These are phyloP conservation scores for Penicillium bialowiezense DNA, from an alignment of 495 filamentous ascomycete species.

Conservation along the genomic window DNA sequence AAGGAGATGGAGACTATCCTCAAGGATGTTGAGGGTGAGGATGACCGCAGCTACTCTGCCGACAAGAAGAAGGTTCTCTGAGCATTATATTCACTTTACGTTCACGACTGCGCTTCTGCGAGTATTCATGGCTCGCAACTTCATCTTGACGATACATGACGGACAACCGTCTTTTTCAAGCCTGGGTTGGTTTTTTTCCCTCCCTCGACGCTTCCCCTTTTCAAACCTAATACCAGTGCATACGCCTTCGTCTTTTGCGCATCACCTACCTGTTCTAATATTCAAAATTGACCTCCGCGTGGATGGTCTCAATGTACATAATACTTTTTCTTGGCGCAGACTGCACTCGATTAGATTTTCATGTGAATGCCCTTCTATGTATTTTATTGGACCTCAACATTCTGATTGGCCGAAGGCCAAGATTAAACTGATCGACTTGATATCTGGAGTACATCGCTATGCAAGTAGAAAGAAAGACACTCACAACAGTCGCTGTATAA, in stretches of 20 bases:
- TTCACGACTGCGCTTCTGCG: not conserved
- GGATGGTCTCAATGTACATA: conserved; percentile 8
- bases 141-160: not conserved
- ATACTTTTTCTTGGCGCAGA: not conserved
- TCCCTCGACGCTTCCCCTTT: not conserved
- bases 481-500: conserved; percentile 12
- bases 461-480: not conserved
- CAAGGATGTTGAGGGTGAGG: conserved; percentile 80
- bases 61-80: conserved; percentile 40
- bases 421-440: too few species aligned
- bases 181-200: not conserved
- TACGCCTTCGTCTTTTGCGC: not conserved
- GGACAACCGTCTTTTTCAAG: not conserved
- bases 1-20: conserved; percentile 85
- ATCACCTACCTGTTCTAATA: conserved; percentile 4
- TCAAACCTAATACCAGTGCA: conserved; percentile 1
- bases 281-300: not conserved
- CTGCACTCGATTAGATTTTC: not conserved
- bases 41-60: conserved; percentile 70
- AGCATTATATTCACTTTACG: not conserved
- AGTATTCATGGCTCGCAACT: conserved; percentile 1
- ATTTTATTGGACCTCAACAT: not conserved
- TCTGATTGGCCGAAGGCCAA: too few species aligned
- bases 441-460: not conserved
- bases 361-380: not conserved